Conservation (phyloP, 495 filamentous ascomycete species). For the Daldinia childiae region DNA sequence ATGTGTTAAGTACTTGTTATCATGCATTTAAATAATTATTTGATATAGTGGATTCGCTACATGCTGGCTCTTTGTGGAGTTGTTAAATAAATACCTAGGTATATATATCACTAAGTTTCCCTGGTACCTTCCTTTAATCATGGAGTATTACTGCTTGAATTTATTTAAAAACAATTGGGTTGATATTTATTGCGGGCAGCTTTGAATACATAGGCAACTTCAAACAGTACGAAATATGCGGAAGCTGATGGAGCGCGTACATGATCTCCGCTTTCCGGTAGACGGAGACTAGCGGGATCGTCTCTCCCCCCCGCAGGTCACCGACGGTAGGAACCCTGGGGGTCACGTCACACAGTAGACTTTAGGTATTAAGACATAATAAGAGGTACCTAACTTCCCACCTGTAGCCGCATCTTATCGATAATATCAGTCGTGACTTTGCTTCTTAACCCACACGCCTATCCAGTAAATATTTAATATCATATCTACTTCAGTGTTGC, state of each 20-base stretch:
- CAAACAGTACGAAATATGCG: neutral
- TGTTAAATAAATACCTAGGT: too few relatives aligned
- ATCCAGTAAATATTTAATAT: neutral
- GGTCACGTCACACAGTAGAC: neutral
- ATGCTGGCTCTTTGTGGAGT: too few relatives aligned
- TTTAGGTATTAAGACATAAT: neutral
- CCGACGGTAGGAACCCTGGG: slow-evolving; percentile 35
- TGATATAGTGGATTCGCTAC: neutral
- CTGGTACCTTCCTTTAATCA: neutral
- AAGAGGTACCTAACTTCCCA: neutral
- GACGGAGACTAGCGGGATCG: slow-evolving; percentile 31
- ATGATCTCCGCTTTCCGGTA: slow-evolving; percentile 23
- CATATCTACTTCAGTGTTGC: neutral
- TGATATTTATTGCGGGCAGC: neutral
- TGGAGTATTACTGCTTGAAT: too few relatives aligned
- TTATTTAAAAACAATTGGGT: neutral
- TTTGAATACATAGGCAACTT: too few relatives aligned
- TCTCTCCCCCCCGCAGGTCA: slow-evolving; percentile 34
- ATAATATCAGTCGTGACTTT: neutral
- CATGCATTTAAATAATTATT: neutral
- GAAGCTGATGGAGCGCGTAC: neutral
- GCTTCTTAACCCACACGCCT: neutral
- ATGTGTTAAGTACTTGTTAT: neutral
- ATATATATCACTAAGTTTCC: neutral
- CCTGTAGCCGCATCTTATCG: slow-evolving; percentile 1